A percentile compares a stretch with the other conserved stretches of the same genome.
phyloP scores from a whole-genome alignment of 2,329 filamentous ascomycete species.

The Tolypocladium sp. region DNA sequence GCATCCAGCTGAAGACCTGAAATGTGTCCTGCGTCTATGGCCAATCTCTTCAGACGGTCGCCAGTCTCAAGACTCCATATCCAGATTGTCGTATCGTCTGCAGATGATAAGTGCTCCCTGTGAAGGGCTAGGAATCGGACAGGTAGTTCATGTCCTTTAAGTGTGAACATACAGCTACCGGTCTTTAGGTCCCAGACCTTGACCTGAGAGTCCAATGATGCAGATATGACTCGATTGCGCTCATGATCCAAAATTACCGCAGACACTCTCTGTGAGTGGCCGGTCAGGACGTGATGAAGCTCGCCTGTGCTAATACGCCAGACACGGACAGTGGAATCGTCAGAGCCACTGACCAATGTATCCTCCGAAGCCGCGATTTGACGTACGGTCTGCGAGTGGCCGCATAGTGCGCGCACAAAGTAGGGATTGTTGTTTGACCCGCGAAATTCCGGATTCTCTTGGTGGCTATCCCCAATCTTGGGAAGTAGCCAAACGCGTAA shows the following conservation, averaged over 20 bases:
- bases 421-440: neutral
- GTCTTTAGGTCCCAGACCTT: neutral
- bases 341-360: neutral
- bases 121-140: too few species aligned
- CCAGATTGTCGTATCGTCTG: neutral
- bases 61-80: neutral
- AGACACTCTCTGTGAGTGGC: neutral
- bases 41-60: neutral
- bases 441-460: neutral
- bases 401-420: neutral
- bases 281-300: neutral
- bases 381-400: neutral
- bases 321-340: neutral
- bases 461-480: neutral
- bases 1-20: neutral
- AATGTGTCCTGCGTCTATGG: neutral
- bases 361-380: neutral
- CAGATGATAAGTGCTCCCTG: too few species aligned
- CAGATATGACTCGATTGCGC: neutral
- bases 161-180: too few species aligned
- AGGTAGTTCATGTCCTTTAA: too few species aligned
- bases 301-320: neutral
- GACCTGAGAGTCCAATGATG: neutral
- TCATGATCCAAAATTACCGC: neutral
- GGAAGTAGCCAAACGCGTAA: neutral